phyloP scores from a whole-genome alignment of 129 eudicot species.

The Helichrysum umbraculigerum region DNA sequence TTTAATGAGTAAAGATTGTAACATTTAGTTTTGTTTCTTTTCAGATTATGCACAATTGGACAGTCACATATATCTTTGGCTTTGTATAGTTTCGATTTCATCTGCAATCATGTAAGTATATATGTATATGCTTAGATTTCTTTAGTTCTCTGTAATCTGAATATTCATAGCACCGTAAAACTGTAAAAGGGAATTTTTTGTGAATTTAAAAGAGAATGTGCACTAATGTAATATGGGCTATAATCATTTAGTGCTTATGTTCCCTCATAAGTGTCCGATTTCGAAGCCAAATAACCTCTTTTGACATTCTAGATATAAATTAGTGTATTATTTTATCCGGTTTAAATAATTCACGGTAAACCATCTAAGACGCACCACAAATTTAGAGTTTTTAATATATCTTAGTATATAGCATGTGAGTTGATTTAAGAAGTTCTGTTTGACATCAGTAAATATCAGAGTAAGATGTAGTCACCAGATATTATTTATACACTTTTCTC shows the following conservation, averaged over 20 bases:
- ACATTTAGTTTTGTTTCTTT: conserved; percentile 15
- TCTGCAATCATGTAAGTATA: conserved; percentile 22
- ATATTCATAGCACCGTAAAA: conserved; percentile 6
- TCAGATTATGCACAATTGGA: conserved; percentile 20
- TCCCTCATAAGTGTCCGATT: neutral
- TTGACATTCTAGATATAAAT: neutral
- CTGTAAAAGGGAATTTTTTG: neutral
- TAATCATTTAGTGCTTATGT: neutral
- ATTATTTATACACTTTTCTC: neutral
- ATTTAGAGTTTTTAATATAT: too few species aligned
- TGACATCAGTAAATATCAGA: neutral
- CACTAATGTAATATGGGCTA: neutral
- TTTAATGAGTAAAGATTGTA: neutral
- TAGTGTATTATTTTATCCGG: neutral
- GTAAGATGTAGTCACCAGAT: neutral
- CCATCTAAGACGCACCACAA: neutral
- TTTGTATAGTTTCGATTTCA: conserved; percentile 15
- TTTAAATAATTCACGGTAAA: neutral
- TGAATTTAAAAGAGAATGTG: neutral
- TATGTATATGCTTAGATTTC: neutral
- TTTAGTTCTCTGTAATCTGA: neutral
- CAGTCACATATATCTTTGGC: conserved; percentile 1
- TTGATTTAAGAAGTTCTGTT: neutral
- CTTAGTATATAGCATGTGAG: neutral
- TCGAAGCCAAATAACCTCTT: neutral